These are phyloP conservation scores for Aurantiochytrium sp. DNA, from an alignment of 108 stramenopile genomes.

Conservation along the genomic window DNA sequence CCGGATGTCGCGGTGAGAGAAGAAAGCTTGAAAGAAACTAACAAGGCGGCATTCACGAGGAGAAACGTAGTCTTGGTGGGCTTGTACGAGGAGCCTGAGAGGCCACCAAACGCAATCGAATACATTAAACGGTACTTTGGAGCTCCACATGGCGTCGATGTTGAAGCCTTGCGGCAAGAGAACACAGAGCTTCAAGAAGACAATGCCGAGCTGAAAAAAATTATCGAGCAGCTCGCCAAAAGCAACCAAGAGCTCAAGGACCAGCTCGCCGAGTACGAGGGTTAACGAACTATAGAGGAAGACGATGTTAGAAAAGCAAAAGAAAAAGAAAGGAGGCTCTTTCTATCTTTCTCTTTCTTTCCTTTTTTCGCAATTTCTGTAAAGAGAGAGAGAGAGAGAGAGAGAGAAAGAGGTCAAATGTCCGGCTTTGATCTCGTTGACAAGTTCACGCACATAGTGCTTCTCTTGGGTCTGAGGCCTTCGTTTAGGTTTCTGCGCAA, in stretches of 20 bases:
- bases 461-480: no score
- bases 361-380: no score
- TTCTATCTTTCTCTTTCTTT: no score
- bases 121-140: conserved; percentile 73
- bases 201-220: conserved; percentile 34
- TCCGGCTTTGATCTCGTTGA: no score
- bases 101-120: conserved; percentile 78
- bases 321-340: no score
- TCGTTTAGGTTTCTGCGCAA: no score
- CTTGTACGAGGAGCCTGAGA: conserved; percentile 85
- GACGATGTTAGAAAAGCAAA: no score
- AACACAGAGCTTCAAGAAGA: conserved; percentile 58
- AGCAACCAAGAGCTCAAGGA: conserved; percentile 11
- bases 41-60: background rate
- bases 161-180: conserved; percentile 67
- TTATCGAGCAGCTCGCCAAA: conserved; percentile 8
- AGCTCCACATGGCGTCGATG: conserved; percentile 62
- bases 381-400: no score
- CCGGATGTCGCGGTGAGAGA: no score
- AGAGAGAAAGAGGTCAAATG: no score
- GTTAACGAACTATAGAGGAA: background rate
- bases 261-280: background rate
- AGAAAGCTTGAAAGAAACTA: no score
- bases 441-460: no score
- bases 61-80: conserved; percentile 61